Percentiles rank a stretch among this genome's conserved stretches.
Conservation (phyloP, 306 rosid genomes). For the Casuarina cunninghamiana region DNA sequence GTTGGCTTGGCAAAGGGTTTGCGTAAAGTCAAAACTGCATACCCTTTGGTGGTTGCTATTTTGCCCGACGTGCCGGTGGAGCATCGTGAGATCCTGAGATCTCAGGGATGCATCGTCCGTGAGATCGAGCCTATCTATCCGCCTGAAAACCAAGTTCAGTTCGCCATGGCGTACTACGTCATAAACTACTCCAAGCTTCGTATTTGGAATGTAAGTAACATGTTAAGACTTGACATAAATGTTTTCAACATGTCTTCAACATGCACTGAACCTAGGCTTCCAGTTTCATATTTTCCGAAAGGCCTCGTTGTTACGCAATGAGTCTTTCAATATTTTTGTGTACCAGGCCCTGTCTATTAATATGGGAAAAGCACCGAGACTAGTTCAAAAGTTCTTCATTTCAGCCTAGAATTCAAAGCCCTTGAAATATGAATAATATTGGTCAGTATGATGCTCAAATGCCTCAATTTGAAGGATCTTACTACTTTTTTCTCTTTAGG, state of each 20-base stretch:
- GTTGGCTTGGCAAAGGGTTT: constrained; percentile 61
- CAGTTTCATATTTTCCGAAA: too few relatives aligned
- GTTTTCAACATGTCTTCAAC: background rate
- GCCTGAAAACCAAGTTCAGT: constrained; percentile 50
- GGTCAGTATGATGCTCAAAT: too few relatives aligned
- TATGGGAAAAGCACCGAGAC: too few relatives aligned
- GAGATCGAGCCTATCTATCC: constrained; percentile 66
- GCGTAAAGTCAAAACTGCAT: constrained; percentile 47
- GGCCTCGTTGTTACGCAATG: too few relatives aligned
- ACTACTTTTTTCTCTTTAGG: too few relatives aligned
- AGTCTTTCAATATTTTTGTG: too few relatives aligned
- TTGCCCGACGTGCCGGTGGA: constrained; percentile 64
- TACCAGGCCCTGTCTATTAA: too few relatives aligned
- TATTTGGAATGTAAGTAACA: constrained; percentile 60
- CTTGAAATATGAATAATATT: too few relatives aligned
- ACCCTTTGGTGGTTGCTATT: constrained; percentile 63
- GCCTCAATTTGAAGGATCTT: too few relatives aligned
- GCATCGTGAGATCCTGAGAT: constrained; percentile 49
- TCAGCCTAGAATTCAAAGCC: too few relatives aligned
- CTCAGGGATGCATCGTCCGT: constrained; percentile 53
- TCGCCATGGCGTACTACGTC: constrained; percentile 68
- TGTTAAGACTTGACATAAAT: background rate
- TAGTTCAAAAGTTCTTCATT: too few relatives aligned
- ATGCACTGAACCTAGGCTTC: too few relatives aligned
- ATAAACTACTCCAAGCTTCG: constrained; percentile 78